Evolutionary conservation across 1,139 yeast genomes (phyloP), one percentile per base, ranked within the genome.

Genomic region (Scheffersomyces parashehatae): DNA sequence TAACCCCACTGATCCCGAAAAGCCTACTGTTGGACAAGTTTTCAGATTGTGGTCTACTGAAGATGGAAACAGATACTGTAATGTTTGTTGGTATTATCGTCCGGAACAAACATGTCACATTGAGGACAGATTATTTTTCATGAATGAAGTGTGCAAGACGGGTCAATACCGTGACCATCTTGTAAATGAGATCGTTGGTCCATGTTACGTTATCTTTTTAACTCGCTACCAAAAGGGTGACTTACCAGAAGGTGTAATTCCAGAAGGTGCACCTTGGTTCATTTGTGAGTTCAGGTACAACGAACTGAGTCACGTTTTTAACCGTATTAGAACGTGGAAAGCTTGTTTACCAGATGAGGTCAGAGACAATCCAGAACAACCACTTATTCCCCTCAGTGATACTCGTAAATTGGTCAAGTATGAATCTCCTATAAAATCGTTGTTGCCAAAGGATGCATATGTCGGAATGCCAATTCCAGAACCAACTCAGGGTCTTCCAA

Each of bases 31-130:
- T 26, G 97, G 96, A 8, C 99, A 93, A 64, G 81, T 93, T 31
- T 93, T 91, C 70, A 79, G 97, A 56, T 79, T 93, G 51, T 93
- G 99, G 99, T 82, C 85, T 46, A 82, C 84, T 3, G 78, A 81
- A 44, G 97, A 90, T 56, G 95, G 95, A 12, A 84, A 87, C 50
- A 78, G 85, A 49, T 91, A 93, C 81, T 79, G 93, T 59, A 93
- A 93, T 59, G 96, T 89, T 33, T 93, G 99, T 70, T 93, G 99
- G 99, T 93, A 91, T 67, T 87, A 88, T 59, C 82, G 98, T 49
- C 97, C 99, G 0, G 98, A 93, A 64, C 98, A 95, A 73, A 93
- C 99, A 0, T 95, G 95, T 38, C 99, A 93, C 65, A 81, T 95
- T 53, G 86, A 77, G 42, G 98, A 93, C 65, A 76, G 96, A 59